Evolutionary conservation across 2,329 filamentous ascomycete genomes (phyloP), one percentile per base, ranked within the genome.

Genomic region (Penicillium sp.): DNA sequence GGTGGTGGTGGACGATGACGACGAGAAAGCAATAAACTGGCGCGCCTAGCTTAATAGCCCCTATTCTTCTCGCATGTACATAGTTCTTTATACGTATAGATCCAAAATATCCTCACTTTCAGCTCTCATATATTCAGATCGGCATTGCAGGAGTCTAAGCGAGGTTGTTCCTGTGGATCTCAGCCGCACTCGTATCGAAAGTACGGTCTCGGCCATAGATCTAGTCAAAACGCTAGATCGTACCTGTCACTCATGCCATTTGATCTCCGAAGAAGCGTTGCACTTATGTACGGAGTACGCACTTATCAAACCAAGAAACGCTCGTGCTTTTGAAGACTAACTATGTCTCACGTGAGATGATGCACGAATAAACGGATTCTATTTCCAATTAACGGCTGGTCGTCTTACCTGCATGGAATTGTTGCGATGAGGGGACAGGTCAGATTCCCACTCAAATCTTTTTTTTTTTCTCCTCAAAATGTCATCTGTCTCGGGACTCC

Each of bases 1-100:
- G 5, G 81, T 91, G 0, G 78, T 92, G 13, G 83, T 90, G 3
- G 87, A 90, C 57, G 85, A 86, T 49, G 85, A 88, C 43, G 72
- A 76, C 11, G 60, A 60, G 36, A 29, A 55, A 40, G 47, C 59
- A 38, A 39, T 58, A 27, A 54, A 56, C 50, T 61, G 56, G 56
- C 48, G 58, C n/a, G 48, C 27, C 24, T 55, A 57, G 43, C 42
- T 18, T 36, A 38, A 46, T 11, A 27, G 18, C 48, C 16, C 38
- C 49, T 32, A 41, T 31, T 10, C 34, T 13, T 18, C 16, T 22
- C n/a, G 4, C 29, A 47, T 47, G 43, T 52, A 42, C 34, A 52
- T 47, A 52, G 5, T 36, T 27, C 14, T 3, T 18, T 16, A 14
- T 46, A n/a, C 24, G 11, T n/a, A 47, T 36, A 42, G 18, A 41